phyloP scores from a whole-genome alignment of 2,329 filamentous ascomycete species.

The Fusarium oligoseptatum region DNA sequence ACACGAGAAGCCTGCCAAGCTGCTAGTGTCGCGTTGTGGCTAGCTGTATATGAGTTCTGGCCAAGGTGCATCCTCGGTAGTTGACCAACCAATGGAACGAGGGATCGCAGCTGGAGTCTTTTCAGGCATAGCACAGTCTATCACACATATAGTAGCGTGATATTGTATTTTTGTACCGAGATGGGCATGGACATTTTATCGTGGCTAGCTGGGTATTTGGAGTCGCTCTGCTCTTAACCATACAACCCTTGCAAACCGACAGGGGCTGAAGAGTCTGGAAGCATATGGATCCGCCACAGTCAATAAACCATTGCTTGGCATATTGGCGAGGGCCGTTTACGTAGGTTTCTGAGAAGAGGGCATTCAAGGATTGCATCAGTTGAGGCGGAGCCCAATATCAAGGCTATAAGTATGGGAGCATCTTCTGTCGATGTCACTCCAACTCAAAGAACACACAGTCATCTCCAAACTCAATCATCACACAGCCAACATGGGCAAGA shows the following conservation, averaged over 20 bases:
- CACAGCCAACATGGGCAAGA: background rate
- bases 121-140: background rate
- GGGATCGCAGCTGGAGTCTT: background rate
- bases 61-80: background rate
- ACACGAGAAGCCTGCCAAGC: background rate
- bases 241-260: background rate
- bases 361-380: background rate
- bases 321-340: background rate
- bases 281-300: background rate
- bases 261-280: background rate
- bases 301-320: background rate
- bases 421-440: background rate
- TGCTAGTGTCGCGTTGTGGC: background rate
- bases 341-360: background rate
- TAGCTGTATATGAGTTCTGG: background rate
- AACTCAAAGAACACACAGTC: background rate
- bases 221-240: background rate
- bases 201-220: background rate
- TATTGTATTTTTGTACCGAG: background rate
- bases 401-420: background rate
- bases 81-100: background rate
- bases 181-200: background rate
- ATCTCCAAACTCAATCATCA: background rate
- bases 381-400: background rate
- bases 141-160: background rate